Conservation (phyloP, 1,284 basidiomycete species). For the Tylopilus sp. region DNA sequence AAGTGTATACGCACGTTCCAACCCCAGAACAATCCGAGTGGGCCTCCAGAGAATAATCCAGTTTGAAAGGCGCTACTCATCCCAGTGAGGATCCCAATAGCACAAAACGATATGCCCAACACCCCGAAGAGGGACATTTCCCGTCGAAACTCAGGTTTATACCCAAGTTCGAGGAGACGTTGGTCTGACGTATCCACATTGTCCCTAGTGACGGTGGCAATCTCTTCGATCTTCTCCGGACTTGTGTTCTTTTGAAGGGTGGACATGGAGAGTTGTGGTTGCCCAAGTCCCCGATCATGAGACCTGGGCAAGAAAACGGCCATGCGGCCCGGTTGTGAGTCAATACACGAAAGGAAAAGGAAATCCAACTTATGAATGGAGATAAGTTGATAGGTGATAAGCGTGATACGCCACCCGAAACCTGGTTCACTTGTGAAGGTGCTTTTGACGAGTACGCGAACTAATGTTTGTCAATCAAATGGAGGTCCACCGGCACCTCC, state of each 20-base stretch:
- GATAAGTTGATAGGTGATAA: slow-evolving; percentile 7
- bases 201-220: background rate
- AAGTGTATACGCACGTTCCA: slow-evolving; percentile 50
- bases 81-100: slow-evolving; percentile 59
- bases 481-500: too few relatives aligned
- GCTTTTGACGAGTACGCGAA: background rate
- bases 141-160: slow-evolving; percentile 52
- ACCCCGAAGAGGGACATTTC: slow-evolving; percentile 63
- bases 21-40: slow-evolving; percentile 62
- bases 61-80: slow-evolving; percentile 62
- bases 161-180: slow-evolving; percentile 54
- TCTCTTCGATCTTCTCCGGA: slow-evolving; percentile 15
- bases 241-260: background rate
- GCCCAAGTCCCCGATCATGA: background rate
- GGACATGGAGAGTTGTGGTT: slow-evolving; percentile 10
- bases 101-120: slow-evolving; percentile 60
- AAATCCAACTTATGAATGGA: background rate
- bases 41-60: slow-evolving; percentile 58
- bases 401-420: background rate
- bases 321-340: slow-evolving; percentile 19
- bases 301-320: slow-evolving; percentile 1
- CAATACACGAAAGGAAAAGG: background rate
- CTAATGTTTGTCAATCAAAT: too few relatives aligned
- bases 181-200: slow-evolving; percentile 34
- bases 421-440: background rate